These are phyloP conservation scores for Phragmites australis DNA, from an alignment of 176 grass and related monocot genomes.

Conservation along the genomic window DNA sequence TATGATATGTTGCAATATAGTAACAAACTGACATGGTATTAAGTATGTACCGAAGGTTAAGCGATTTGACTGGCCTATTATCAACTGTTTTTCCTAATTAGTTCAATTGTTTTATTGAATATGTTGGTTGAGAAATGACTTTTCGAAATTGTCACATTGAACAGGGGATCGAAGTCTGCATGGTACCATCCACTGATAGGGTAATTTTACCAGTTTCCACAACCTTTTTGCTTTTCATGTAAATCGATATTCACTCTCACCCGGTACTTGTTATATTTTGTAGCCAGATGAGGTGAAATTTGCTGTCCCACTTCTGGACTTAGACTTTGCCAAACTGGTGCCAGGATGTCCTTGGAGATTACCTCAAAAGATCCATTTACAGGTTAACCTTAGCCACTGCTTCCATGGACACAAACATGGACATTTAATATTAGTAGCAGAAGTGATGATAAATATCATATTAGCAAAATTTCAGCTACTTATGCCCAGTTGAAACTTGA, in stretches of 20 bases:
- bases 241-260: no score
- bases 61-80: not conserved
- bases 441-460: not conserved
- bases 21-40: not conserved
- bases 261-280: slow-evolving; percentile 37
- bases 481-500: slow-evolving; percentile 11
- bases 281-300: slow-evolving; percentile 90
- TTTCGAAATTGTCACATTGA: slow-evolving; percentile 6
- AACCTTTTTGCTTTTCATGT: not conserved
- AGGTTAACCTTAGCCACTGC: slow-evolving; percentile 49
- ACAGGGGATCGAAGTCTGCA: slow-evolving; percentile 67
- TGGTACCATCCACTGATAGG: slow-evolving; percentile 23
- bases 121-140: not conserved
- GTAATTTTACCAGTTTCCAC: not conserved
- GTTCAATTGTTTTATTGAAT: not conserved
- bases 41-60: not conserved
- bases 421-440: slow-evolving; percentile 21
- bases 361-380: slow-evolving; percentile 84
- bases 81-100: slow-evolving; percentile 2
- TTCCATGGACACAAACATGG: not conserved
- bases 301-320: slow-evolving; percentile 84
- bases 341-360: slow-evolving; percentile 79
- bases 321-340: slow-evolving; percentile 76
- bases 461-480: slow-evolving; percentile 6
- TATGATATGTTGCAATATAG: slow-evolving; percentile 12